A percentile compares a stretch with the other conserved stretches of the same genome.
phyloP scores from a whole-genome alignment of 2,329 filamentous ascomycete species.

The Rutstroemia sp. region DNA sequence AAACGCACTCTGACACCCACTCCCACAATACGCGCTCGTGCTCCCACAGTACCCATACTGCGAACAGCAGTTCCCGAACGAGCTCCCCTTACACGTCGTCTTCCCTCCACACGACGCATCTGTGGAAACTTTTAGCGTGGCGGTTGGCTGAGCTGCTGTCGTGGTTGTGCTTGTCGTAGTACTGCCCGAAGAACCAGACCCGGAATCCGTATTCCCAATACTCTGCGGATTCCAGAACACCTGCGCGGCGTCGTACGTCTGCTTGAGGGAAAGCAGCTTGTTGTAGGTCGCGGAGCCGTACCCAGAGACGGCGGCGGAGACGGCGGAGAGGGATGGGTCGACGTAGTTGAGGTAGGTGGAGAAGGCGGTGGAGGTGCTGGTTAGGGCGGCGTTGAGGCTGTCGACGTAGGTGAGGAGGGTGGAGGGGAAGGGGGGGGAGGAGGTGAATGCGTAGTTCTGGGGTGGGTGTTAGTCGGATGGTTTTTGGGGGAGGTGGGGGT shows the following conservation, averaged over 20 bases:
- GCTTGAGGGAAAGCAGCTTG: conserved; percentile 8
- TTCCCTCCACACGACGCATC: conserved; percentile 1
- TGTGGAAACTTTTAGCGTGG: background rate
- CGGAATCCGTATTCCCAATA: conserved; percentile 3
- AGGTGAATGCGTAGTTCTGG: conserved; percentile 11
- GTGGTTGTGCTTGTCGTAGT: background rate
- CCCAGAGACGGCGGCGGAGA: background rate
- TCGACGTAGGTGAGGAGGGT: conserved; percentile 6
- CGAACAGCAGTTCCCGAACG: conserved; percentile 1
- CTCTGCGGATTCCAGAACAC: conserved; percentile 15
- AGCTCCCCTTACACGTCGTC: background rate
- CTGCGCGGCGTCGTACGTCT: background rate
- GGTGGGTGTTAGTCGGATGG: background rate
- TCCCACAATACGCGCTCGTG: background rate
- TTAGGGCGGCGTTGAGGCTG: conserved; percentile 12
- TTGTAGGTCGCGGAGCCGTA: conserved; percentile 11
- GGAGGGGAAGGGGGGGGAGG: conserved; percentile 2
- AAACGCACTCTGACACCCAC: conserved; percentile 2
- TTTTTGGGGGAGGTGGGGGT: no score
- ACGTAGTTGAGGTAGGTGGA: conserved; percentile 11
- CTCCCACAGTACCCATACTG: background rate
- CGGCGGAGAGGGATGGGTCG: conserved; percentile 4
- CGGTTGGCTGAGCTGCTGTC: background rate
- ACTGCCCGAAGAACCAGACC: no score
- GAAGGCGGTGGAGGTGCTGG: conserved; percentile 14